phyloP scores from a whole-genome alignment of 2,329 filamentous ascomycete species.

The Huntiella bhutanensis region DNA sequence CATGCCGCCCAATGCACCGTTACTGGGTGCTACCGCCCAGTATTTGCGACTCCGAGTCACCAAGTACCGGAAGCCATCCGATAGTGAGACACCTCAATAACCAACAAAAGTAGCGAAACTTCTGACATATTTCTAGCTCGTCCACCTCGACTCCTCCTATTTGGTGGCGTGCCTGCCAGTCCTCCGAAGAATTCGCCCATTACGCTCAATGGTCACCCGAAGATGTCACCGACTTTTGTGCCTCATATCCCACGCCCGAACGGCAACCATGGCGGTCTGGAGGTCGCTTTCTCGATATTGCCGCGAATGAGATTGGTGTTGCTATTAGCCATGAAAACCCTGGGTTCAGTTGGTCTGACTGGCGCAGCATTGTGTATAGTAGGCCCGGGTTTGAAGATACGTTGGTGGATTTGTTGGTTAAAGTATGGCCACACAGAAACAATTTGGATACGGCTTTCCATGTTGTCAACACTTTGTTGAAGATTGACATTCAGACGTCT shows the following conservation, averaged over 20 bases:
- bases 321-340: conserved; percentile 9
- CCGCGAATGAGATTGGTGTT: conserved; percentile 9
- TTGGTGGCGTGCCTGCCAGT: conserved; percentile 9
- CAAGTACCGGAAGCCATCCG: background rate
- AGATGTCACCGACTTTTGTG: conserved; percentile 4
- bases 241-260: conserved; percentile 2
- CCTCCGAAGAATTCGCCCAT: conserved; percentile 9
- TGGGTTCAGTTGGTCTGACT: conserved; percentile 8
- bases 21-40: background rate
- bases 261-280: conserved; percentile 5
- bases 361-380: conserved; percentile 9
- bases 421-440: conserved; percentile 7
- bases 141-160: conserved; percentile 3
- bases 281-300: conserved; percentile 10
- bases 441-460: conserved; percentile 2
- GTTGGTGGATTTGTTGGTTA: conserved; percentile 3
- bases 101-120: background rate
- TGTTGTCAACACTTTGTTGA: conserved; percentile 5
- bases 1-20: background rate
- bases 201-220: background rate
- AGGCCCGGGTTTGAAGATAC: conserved; percentile 9
- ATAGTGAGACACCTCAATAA: background rate
- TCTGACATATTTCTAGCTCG: background rate
- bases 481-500: background rate
- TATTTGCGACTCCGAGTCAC: background rate